phyloP scores from a whole-genome alignment of 306 rosid species.

The Citrullus mucosospermus region DNA sequence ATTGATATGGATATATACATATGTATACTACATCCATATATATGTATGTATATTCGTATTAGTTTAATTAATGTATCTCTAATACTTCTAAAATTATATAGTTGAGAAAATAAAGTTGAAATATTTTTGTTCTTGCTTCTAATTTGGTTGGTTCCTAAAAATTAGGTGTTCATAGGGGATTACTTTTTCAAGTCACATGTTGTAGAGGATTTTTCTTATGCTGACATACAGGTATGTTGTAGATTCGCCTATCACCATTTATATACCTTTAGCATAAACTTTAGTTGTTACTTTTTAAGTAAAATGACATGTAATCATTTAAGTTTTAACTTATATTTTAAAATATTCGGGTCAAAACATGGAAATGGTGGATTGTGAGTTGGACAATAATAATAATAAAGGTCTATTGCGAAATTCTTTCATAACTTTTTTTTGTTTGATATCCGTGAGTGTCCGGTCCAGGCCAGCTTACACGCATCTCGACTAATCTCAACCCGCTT shows the following conservation, averaged over 20 bases:
- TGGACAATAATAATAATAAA: background rate
- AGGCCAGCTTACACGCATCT: too few relatives aligned
- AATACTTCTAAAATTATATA: background rate
- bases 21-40: too few relatives aligned
- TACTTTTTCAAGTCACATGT: slow-evolving; percentile 77
- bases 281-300: background rate
- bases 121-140: background rate
- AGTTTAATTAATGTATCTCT: background rate
- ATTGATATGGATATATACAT: background rate
- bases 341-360: background rate
- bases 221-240: slow-evolving; percentile 51
- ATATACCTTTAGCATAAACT: background rate
- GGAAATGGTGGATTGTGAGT: background rate
- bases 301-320: background rate
- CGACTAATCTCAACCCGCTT: too few relatives aligned
- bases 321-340: background rate
- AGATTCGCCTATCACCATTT: background rate
- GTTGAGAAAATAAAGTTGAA: background rate
- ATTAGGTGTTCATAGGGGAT: slow-evolving; percentile 65
- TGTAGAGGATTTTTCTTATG: slow-evolving; percentile 56
- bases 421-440: too few relatives aligned
- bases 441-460: too few relatives aligned
- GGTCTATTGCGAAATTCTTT: background rate
- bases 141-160: background rate
- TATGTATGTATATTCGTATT: too few relatives aligned